A percentile compares a stretch with the other conserved stretches of the same genome.
phyloP scores from a whole-genome alignment of 2,329 filamentous ascomycete species.

The Gnomoniopsis sp. region DNA sequence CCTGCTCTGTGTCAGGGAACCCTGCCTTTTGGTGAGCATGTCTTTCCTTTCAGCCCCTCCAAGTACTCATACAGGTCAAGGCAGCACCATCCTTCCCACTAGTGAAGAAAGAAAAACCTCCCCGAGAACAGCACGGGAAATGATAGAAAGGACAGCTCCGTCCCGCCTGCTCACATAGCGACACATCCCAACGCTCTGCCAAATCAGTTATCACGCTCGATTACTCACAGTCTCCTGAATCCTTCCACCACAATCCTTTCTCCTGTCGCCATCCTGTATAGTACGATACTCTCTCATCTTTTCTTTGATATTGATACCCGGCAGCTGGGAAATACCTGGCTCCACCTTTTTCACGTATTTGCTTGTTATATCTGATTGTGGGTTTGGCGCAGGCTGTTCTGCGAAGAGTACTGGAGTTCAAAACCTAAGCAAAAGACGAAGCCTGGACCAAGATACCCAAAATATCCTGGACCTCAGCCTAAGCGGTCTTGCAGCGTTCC shows the following conservation, averaged over 20 bases:
- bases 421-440: not conserved
- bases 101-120: slow-evolving; percentile 8
- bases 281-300: not conserved
- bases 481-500: slow-evolving; percentile 15
- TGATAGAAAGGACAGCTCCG: slow-evolving; percentile 2
- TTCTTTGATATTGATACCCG: not conserved
- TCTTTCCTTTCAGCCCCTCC: slow-evolving; percentile 17
- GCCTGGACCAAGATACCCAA: slow-evolving; percentile 15
- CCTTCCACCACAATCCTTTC: not conserved
- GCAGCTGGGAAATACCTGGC: not conserved
- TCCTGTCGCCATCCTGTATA: not conserved
- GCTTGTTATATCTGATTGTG: slow-evolving; percentile 15
- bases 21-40: slow-evolving; percentile 10
- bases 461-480: slow-evolving; percentile 9
- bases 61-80: slow-evolving; percentile 12
- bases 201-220: not conserved
- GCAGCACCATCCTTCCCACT: slow-evolving; percentile 2
- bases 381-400: slow-evolving; percentile 7
- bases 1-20: slow-evolving; percentile 12
- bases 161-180: slow-evolving; percentile 3
- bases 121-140: not conserved
- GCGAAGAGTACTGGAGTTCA: slow-evolving; percentile 1
- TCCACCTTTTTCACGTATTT: not conserved
- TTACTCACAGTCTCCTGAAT: not conserved
- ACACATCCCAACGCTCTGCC: not conserved